Base-by-base conservation (phyloP, 352 stramenopile species). In the Phytophthora boehmeriae region DNA sequence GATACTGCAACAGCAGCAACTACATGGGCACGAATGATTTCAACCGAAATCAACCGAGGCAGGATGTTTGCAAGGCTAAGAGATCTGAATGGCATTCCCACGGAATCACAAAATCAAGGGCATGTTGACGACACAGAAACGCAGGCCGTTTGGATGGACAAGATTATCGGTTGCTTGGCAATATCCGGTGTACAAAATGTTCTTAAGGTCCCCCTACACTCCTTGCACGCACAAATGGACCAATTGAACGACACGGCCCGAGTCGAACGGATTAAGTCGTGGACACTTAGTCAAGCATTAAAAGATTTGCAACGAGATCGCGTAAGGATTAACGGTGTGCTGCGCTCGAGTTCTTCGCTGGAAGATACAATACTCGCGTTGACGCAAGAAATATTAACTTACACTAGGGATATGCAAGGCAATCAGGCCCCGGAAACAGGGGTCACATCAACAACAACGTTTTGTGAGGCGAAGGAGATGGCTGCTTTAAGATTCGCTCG, bases 241-340 rank as follows among this genome's bases (percentile, higher is more conserved):
- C 61, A 52, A 1, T 17, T 68, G 30, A 76, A 70, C 41, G 59
- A 59, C 6, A 58, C 49, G 27, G 72, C 82, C 13, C 66, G 76
- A 28, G 54, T 64, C 25, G 62, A 85, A 42, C 68, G 78, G 10
- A 59, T 75, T 27, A 85, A 76, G 46, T 85, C 72, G 44, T 71
- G 55, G 46, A 90, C 66, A 30, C 73, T 89, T 4, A 75, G 30
- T 6, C 80, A 90, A 65, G 80, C 83, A 4, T 54, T 89, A 5
- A 92, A 92, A 65, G 83, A 92, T 57, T 42, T 86, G 20, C 79
- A 74, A 16, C 77, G 83, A 6, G 83, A 92, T 49, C 69, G 73
- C 2, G 51, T 92, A 20, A 43, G 55, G 17, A 86, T 92, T 54
- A 89, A 92, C 20, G 76, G 69, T 5, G 27, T 72, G 10, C 3